These are phyloP conservation scores for Geotrichum bryndzae DNA, from an alignment of 1,139 yeast species.

Conservation along the genomic window DNA sequence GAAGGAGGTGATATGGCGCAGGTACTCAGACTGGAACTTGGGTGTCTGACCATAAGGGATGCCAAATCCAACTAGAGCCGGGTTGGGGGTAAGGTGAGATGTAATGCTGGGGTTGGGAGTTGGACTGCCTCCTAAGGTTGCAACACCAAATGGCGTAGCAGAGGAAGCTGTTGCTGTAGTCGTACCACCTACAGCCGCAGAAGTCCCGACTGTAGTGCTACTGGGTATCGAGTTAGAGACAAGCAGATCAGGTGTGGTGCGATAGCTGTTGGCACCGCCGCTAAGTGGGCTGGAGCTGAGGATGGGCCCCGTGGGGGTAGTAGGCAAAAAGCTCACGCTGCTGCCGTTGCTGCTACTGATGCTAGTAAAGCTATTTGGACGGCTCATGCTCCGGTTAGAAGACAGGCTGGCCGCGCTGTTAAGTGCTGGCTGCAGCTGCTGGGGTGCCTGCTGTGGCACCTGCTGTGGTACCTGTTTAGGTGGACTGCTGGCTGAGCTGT, in stretches of 20 bases:
- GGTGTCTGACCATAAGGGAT: constrained; percentile 11
- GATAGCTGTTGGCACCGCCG: neutral
- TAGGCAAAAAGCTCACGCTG: neutral
- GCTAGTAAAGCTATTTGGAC: neutral
- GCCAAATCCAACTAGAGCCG: constrained; percentile 5
- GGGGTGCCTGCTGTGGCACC: neutral
- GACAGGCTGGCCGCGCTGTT: neutral
- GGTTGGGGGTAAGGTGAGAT: constrained; percentile 3
- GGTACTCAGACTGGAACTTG: constrained; percentile 15
- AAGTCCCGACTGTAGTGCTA: neutral
- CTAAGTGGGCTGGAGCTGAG: neutral
- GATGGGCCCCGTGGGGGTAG: neutral
- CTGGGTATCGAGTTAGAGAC: neutral
- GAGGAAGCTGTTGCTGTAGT: neutral
- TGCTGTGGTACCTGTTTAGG: neutral
- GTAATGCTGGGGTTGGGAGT: neutral
- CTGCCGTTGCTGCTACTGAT: neutral
- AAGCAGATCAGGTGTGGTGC: neutral
- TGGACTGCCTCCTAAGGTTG: neutral
- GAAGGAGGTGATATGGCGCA: constrained; percentile 13
- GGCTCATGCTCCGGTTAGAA: neutral
- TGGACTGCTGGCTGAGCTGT: constrained; percentile 3
- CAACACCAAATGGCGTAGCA: neutral
- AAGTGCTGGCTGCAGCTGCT: neutral
- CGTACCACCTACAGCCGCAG: constrained; percentile 1